A percentile compares a stretch with the other conserved stretches of the same genome.
phyloP scores from a whole-genome alignment of 139 green algal genomes.

The Picochlorum sp. region DNA sequence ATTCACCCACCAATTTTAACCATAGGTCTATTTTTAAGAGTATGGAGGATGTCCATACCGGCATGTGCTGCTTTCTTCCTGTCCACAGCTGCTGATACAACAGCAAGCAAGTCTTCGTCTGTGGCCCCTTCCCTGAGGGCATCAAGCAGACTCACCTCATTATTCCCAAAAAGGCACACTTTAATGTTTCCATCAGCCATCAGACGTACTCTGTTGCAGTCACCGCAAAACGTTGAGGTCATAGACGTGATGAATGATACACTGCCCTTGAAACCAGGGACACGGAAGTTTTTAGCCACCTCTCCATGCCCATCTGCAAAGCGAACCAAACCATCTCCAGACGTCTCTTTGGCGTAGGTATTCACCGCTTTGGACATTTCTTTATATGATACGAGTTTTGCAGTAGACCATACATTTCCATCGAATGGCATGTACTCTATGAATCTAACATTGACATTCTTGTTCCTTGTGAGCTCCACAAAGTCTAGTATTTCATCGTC shows the following conservation, averaged over 20 bases:
- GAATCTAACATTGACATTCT: conserved; percentile 94
- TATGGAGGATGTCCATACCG: conserved; percentile 84
- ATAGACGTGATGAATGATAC: conserved; percentile 96
- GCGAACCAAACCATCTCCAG: too few relatives aligned
- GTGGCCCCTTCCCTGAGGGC: conserved; percentile 77
- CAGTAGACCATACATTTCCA: conserved; percentile 85
- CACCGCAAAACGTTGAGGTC: conserved; percentile 90
- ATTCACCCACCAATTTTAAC: conserved; percentile 91
- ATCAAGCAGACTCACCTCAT: conserved; percentile 85
- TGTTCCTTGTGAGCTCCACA: conserved; percentile 74
- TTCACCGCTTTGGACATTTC: conserved; percentile 37
- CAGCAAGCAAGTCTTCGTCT: conserved; percentile 65
- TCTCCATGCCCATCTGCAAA: conserved; percentile 57
- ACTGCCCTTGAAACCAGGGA: conserved; percentile 60
- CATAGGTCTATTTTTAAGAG: conserved; percentile 85
- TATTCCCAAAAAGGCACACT: conserved; percentile 93
- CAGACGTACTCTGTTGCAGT: conserved; percentile 85
- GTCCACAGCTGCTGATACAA: conserved; percentile 81
- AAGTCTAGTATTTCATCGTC: conserved; percentile 96
- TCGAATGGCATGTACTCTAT: conserved; percentile 99
- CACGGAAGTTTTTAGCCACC: conserved; percentile 90
- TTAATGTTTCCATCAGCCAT: conserved; percentile 95
- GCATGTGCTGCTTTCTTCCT: conserved; percentile 87
- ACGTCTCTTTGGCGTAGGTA: background rate
- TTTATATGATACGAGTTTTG: conserved; percentile 82